Conservation (phyloP, 2,329 filamentous ascomycete species). For the Akanthomyces muscarius region DNA sequence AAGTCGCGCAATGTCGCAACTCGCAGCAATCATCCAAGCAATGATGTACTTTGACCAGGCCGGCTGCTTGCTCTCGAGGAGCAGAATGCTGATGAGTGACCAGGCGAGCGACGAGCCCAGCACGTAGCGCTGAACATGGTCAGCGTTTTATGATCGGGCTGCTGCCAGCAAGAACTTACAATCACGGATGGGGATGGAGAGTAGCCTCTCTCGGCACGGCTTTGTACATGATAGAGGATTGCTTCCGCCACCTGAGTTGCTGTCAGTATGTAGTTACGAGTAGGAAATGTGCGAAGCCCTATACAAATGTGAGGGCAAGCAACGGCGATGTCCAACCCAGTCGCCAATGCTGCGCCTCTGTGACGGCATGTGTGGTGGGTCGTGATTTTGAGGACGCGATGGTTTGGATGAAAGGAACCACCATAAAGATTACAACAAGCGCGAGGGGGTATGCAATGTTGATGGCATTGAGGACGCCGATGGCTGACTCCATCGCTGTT, state of each 20-base stretch:
- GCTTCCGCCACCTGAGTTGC: background rate
- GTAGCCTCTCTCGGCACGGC: background rate
- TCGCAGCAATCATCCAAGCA: background rate
- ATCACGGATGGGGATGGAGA: background rate
- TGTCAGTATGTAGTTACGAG: background rate
- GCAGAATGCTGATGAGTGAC: constrained; percentile 3
- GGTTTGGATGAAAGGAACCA: background rate
- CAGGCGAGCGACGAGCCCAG: constrained; percentile 1
- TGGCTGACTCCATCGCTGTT: background rate
- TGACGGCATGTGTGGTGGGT: background rate
- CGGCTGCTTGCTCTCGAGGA: background rate
- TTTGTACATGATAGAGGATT: constrained; percentile 1
- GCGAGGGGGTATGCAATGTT: background rate
- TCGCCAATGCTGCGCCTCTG: background rate
- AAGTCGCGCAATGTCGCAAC: background rate
- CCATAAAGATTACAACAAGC: background rate
- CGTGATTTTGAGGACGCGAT: background rate
- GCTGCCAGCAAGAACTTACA: background rate
- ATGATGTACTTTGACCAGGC: background rate
- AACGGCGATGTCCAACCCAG: constrained; percentile 5
- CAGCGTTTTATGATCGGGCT: background rate
- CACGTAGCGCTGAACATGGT: background rate
- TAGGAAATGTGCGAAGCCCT: too few relatives aligned
- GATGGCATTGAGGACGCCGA: background rate
- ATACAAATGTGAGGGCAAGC: background rate